Evolutionary conservation across 345 rosid genomes (phyloP).

Genomic region (Populus tremula): DNA sequence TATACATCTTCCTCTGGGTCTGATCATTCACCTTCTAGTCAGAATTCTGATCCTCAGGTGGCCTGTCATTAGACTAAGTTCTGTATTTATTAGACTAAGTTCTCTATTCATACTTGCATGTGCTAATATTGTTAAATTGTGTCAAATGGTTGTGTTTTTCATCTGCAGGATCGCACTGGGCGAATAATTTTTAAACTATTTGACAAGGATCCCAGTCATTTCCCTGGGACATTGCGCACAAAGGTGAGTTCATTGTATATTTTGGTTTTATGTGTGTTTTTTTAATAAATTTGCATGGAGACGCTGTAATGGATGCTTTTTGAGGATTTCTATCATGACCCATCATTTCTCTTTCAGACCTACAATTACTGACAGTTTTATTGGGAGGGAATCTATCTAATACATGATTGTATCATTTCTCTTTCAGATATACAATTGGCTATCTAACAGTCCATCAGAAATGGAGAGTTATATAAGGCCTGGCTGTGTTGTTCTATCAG

Average conservation of each 20-base stretch:
- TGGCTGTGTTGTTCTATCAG: slow-evolving; percentile 79
- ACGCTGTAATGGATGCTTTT: slow-evolving; percentile 4
- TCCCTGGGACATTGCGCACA: slow-evolving; percentile 59
- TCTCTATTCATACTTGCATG: neutral
- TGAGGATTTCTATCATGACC: slow-evolving; percentile 1
- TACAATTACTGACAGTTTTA: neutral
- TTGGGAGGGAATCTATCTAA: neutral
- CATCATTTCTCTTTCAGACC: neutral
- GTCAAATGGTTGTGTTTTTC: neutral
- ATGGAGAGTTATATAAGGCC: slow-evolving; percentile 98
- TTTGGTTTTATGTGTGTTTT: neutral
- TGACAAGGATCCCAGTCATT: slow-evolving; percentile 81
- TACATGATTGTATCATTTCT: slow-evolving; percentile 7
- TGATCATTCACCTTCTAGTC: slow-evolving; percentile 77
- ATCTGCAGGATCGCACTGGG: slow-evolving; percentile 61
- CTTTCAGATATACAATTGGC: slow-evolving; percentile 80
- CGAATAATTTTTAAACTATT: slow-evolving; percentile 67
- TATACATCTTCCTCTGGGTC: slow-evolving; percentile 84
- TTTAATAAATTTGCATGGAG: neutral
- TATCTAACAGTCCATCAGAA: slow-evolving; percentile 81
- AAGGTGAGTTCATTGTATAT: slow-evolving; percentile 42
- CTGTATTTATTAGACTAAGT: neutral
- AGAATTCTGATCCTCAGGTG: slow-evolving; percentile 82
- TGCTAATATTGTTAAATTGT: neutral
- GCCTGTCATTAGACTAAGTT: neutral